These are phyloP conservation scores for Neonectria neomacrospora DNA, from an alignment of 2,329 filamentous ascomycete genomes.

Conservation along the genomic window DNA sequence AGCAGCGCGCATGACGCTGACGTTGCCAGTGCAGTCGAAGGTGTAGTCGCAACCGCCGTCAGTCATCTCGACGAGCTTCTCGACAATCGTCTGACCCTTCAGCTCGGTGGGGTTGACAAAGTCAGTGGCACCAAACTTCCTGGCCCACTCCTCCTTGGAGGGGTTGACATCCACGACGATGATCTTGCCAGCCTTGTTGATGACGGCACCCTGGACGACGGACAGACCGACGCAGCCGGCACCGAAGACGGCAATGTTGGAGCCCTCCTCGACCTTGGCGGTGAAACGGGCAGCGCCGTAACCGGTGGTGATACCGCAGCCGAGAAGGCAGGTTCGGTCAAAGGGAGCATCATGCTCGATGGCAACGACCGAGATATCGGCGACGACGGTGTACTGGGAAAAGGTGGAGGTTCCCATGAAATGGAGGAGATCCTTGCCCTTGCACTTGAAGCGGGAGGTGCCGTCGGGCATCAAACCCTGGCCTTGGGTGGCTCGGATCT, in stretches of 20 bases:
- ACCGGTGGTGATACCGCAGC: constrained; percentile 98
- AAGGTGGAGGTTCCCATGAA: constrained; percentile 99
- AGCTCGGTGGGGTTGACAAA: constrained; percentile 94
- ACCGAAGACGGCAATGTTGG: constrained; percentile 91
- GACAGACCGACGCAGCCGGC: constrained; percentile 95
- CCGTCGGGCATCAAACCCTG: constrained; percentile 97
- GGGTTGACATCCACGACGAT: constrained; percentile 84
- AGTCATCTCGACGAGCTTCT: constrained; percentile 96
- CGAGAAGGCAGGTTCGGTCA: constrained; percentile 94
- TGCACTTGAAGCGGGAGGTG: constrained; percentile 92
- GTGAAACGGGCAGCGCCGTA: constrained; percentile 97
- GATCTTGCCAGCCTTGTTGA: constrained; percentile 82
- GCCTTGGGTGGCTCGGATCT: constrained; percentile 97
- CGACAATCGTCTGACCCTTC: constrained; percentile 82
- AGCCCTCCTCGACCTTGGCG: constrained; percentile 89
- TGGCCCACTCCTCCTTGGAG: constrained; percentile 88
- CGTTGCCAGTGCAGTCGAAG: constrained; percentile 98
- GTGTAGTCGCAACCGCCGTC: constrained; percentile 99
- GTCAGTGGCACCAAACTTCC: constrained; percentile 95
- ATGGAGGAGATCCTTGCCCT: constrained; percentile 94
- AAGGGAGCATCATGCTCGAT: constrained; percentile 91
- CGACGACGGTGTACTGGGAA: constrained; percentile 98
- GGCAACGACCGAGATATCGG: constrained; percentile 97
- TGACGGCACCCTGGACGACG: constrained; percentile 92
- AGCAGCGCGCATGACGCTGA: constrained; percentile 93